Evolutionary conservation across 1,284 basidiomycete genomes (phyloP).

Genomic region (Cutaneotrichosporon mucoides): DNA sequence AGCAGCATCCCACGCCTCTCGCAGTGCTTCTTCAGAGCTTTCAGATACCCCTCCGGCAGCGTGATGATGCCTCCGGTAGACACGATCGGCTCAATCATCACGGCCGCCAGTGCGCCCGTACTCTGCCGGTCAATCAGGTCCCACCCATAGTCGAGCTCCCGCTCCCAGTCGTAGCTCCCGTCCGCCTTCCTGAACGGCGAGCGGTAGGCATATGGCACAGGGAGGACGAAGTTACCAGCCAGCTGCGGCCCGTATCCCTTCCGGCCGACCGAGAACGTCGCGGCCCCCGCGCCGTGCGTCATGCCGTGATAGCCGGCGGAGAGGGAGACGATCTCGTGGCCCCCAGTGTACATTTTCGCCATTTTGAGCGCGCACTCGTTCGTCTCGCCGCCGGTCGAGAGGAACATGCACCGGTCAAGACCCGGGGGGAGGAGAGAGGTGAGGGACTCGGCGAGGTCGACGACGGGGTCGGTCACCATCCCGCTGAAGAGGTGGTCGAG

Average conservation of each 20-base stretch:
- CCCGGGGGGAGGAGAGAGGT: slow-evolving; percentile 23
- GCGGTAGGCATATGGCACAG: slow-evolving; percentile 27
- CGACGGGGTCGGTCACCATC: slow-evolving; percentile 34
- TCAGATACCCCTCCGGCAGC: slow-evolving; percentile 32
- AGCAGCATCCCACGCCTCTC: slow-evolving; percentile 53
- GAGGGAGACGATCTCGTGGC: slow-evolving; percentile 34
- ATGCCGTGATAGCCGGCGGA: slow-evolving; percentile 36
- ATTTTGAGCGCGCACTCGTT: slow-evolving; percentile 39
- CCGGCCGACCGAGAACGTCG: slow-evolving; percentile 35
- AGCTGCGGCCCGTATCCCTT: slow-evolving; percentile 33
- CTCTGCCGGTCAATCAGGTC: slow-evolving; percentile 38
- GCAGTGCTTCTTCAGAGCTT: slow-evolving; percentile 30
- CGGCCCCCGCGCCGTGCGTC: slow-evolving; percentile 34
- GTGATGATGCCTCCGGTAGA: slow-evolving; percentile 33
- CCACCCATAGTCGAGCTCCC: slow-evolving; percentile 40
- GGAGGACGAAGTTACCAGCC: slow-evolving; percentile 28
- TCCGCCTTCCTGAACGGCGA: slow-evolving; percentile 35
- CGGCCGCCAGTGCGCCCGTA: slow-evolving; percentile 27
- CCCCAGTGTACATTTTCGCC: slow-evolving; percentile 42
- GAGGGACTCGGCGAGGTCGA: slow-evolving; percentile 27
- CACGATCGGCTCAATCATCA: slow-evolving; percentile 52
- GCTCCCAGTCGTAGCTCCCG: slow-evolving; percentile 40
- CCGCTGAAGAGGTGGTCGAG: slow-evolving; percentile 41
- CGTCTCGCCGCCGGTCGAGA: slow-evolving; percentile 36
- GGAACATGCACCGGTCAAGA: slow-evolving; percentile 32